A percentile compares a stretch with the other conserved stretches of the same genome.
These are phyloP conservation scores for Eragrostis curvula DNA, from an alignment of 176 grass and related monocot genomes.

Conservation along the genomic window DNA sequence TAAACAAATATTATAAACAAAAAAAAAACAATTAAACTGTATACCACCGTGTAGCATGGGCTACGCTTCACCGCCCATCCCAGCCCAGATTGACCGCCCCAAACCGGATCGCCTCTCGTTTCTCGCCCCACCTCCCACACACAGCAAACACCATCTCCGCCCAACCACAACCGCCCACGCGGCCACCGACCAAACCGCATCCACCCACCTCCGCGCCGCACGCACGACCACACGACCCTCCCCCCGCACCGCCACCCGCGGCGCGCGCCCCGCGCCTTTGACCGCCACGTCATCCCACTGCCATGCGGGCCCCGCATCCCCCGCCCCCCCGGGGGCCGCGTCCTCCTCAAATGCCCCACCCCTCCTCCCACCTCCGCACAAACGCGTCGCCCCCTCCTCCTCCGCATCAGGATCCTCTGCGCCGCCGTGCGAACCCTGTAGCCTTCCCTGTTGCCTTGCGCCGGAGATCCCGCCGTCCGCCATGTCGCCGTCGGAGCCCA, in stretches of 20 bases:
- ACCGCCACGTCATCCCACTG: conserved; percentile 37
- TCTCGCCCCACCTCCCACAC: neutral
- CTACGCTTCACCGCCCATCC: neutral
- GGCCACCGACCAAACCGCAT: neutral
- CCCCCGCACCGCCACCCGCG: neutral
- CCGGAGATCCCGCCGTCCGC: neutral
- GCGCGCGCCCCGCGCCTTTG: conserved; percentile 15
- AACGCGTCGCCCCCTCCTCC: conserved; percentile 28
- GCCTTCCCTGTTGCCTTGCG: neutral
- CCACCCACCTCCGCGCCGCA: neutral
- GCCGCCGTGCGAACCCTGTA: neutral
- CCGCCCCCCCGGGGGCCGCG: neutral
- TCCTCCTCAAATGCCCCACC: conserved; percentile 46
- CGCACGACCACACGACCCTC: rapidly evolving
- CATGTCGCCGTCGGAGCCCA: conserved; percentile 65
- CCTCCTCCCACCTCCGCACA: neutral
- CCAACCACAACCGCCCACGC: neutral
- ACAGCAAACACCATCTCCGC: neutral
- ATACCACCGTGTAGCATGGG: neutral
- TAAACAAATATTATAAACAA: neutral
- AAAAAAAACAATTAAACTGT: neutral
- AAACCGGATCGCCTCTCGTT: neutral
- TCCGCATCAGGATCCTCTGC: conserved; percentile 6
- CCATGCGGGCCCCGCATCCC: conserved; percentile 8
- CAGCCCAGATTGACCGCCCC: neutral